phyloP scores from a whole-genome alignment of 257 asterid species.

The Nemophila menziesii region DNA sequence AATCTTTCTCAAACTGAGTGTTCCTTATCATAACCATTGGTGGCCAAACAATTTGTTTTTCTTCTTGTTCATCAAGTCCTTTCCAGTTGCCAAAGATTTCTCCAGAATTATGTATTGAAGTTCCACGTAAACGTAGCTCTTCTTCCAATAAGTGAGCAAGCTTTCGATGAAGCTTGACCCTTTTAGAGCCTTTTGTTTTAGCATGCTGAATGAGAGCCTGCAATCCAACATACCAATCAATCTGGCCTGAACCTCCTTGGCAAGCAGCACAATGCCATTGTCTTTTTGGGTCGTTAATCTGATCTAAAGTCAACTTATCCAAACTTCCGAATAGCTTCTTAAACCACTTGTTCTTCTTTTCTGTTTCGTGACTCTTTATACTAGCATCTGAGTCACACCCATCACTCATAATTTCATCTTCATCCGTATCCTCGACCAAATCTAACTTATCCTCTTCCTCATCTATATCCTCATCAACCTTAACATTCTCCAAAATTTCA shows the following conservation, averaged over 20 bases:
- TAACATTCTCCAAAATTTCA: conserved; percentile 33
- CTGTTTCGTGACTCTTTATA: conserved; percentile 35
- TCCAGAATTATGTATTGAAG: conserved; percentile 38
- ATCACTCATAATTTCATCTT: conserved; percentile 42
- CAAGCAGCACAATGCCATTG: conserved; percentile 74
- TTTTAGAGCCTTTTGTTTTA: conserved; percentile 33
- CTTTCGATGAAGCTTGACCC: conserved; percentile 51
- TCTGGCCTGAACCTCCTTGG: conserved; percentile 61
- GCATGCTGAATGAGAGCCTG: conserved; percentile 46
- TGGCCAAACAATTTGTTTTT: conserved; percentile 21
- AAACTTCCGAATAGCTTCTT: conserved; percentile 28
- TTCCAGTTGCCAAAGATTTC: conserved; percentile 19
- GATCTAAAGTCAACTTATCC: conserved; percentile 30
- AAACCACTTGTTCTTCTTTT: conserved; percentile 43
- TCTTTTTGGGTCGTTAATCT: conserved; percentile 42
- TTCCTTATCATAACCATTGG: conserved; percentile 18
- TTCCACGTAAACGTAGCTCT: conserved; percentile 35
- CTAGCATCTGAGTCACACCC: conserved; percentile 41
- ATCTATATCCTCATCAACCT: conserved; percentile 11
- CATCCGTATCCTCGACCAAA: conserved; percentile 21
- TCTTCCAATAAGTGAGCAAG: conserved; percentile 42
- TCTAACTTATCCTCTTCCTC: conserved; percentile 29
- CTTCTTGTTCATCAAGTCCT: not conserved
- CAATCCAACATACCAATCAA: conserved; percentile 51
- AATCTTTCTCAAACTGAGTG: conserved; percentile 15